These are phyloP conservation scores for Podila horticola DNA, from an alignment of 192 early-diverging fungal species.

Conservation along the genomic window DNA sequence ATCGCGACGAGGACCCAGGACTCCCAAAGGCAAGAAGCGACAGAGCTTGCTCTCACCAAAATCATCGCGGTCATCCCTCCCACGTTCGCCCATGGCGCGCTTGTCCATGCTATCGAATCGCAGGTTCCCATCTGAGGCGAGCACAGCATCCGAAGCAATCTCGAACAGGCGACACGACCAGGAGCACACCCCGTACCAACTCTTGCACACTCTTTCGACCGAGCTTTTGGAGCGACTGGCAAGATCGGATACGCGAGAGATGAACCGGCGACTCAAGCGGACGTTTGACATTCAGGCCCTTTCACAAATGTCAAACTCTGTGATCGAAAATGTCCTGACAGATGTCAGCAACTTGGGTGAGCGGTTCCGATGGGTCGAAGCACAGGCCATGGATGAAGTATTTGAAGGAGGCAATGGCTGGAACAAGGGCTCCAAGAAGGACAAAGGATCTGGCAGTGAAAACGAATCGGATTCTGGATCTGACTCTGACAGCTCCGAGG, in stretches of 20 bases:
- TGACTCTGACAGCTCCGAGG: neutral
- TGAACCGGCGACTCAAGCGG: constrained; percentile 61
- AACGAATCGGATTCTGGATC: neutral
- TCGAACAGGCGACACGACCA: constrained; percentile 31
- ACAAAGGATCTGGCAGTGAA: neutral
- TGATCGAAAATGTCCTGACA: constrained; percentile 61
- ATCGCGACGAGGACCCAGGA: neutral
- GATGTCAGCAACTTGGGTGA: constrained; percentile 57
- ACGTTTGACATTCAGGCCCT: constrained; percentile 69
- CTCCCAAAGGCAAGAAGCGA: constrained; percentile 21
- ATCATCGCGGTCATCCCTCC: constrained; percentile 28
- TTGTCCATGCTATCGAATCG: constrained; percentile 20
- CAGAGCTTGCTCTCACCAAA: constrained; percentile 20
- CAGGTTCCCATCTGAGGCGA: constrained; percentile 32
- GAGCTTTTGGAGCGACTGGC: constrained; percentile 57
- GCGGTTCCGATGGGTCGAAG: constrained; percentile 60
- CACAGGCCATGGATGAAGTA: constrained; percentile 35
- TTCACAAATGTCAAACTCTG: constrained; percentile 62
- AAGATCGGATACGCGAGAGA: constrained; percentile 61
- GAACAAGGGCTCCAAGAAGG: neutral
- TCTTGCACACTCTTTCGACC: constrained; percentile 47
- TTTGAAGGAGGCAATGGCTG: neutral
- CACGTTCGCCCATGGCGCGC: constrained; percentile 25
- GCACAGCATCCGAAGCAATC: constrained; percentile 36
- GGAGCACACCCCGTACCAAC: constrained; percentile 56